Evolutionary conservation across 2,329 filamentous ascomycete genomes (phyloP).

Genomic region (Clarireedia hainanense): DNA sequence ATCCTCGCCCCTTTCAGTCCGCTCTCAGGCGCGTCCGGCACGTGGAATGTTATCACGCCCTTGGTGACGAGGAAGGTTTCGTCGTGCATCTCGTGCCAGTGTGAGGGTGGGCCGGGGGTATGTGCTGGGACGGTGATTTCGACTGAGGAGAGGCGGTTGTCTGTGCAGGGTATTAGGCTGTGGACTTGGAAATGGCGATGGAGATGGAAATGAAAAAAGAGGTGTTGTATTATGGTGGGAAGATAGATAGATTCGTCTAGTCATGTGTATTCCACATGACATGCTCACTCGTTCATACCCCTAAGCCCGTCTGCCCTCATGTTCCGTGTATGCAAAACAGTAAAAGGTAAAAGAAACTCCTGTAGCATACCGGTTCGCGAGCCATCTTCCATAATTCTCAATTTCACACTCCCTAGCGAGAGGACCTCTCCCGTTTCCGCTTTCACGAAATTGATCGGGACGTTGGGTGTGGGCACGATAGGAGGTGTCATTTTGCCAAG

Average conservation of each 20-base stretch:
- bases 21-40: not conserved
- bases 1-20: not conserved
- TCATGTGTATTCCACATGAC: not conserved
- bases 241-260: not conserved
- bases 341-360: not conserved
- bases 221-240: not conserved
- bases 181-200: not conserved
- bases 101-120: not conserved
- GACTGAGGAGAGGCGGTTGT: not conserved
- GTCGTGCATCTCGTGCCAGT: conserved; percentile 9
- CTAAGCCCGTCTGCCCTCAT: too few species aligned
- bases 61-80: conserved; percentile 3
- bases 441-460: not conserved
- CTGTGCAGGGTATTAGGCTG: not conserved
- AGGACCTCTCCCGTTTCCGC: not conserved
- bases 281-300: too few species aligned
- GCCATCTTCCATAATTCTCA: not conserved
- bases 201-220: not conserved
- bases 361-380: not conserved
- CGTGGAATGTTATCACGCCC: not conserved
- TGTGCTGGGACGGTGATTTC: conserved; percentile 1
- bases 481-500: not conserved
- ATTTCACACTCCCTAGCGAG: not conserved
- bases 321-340: not conserved
- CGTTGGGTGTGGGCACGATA: not conserved